Percentiles rank a stretch among this genome's conserved stretches.
Evolutionary conservation across 345 rosid species (phyloP).

Genomic region (Crucihimalaya himalaica): DNA sequence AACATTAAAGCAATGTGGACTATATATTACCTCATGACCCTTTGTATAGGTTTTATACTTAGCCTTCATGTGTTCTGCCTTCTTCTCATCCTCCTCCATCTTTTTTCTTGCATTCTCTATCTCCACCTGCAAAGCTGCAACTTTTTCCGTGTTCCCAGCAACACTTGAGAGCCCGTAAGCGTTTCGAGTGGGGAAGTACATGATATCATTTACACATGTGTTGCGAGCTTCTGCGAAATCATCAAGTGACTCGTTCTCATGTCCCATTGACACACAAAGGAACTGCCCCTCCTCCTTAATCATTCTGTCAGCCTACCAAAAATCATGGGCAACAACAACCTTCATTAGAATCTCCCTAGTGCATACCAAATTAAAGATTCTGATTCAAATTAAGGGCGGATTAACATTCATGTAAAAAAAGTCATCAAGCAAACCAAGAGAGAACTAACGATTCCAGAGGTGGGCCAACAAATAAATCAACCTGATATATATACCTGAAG

Average conservation of each 20-base stretch:
- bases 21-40: conserved; percentile 85
- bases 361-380: neutral
- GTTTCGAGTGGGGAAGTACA: conserved; percentile 91
- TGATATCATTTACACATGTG: conserved; percentile 86
- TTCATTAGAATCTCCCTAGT: neutral
- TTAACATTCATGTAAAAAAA: neutral
- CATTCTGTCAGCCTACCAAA: conserved; percentile 78
- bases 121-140: conserved; percentile 79
- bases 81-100: conserved; percentile 82
- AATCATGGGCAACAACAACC: too few relatives aligned
- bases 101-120: conserved; percentile 70
- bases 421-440: conserved; percentile 1
- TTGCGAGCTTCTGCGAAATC: conserved; percentile 89
- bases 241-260: conserved; percentile 78
- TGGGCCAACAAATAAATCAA: neutral
- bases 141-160: conserved; percentile 86
- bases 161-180: conserved; percentile 94
- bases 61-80: conserved; percentile 78
- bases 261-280: conserved; percentile 88
- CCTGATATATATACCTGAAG: too few relatives aligned
- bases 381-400: conserved; percentile 16
- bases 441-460: neutral
- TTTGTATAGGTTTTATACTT: conserved; percentile 80
- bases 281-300: conserved; percentile 68
- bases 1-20: neutral